Conservation (phyloP, 2,329 filamentous ascomycete genomes). For the Cucurbitaria berberidis region DNA sequence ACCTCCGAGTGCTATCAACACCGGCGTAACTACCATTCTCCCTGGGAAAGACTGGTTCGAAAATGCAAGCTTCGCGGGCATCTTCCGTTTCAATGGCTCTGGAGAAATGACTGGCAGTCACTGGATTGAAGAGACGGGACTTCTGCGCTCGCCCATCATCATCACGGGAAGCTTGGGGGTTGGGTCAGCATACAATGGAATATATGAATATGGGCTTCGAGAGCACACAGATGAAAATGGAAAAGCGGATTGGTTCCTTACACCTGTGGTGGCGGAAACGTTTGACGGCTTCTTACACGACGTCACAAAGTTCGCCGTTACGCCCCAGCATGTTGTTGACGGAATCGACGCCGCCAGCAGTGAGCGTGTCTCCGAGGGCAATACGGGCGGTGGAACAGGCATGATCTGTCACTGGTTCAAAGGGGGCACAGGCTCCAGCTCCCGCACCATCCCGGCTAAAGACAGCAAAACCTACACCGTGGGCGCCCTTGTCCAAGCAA, state of each 20-base stretch:
- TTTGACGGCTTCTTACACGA: constrained; percentile 69
- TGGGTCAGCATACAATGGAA: constrained; percentile 64
- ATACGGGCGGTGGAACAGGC: constrained; percentile 70
- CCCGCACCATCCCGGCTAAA: constrained; percentile 56
- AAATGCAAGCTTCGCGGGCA: constrained; percentile 51
- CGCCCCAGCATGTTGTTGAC: constrained; percentile 59
- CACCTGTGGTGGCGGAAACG: constrained; percentile 67
- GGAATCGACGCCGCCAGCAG: constrained; percentile 60
- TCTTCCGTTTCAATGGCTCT: constrained; percentile 68
- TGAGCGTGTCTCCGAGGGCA: constrained; percentile 65
- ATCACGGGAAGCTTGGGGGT: constrained; percentile 66
- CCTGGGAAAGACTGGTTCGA: constrained; percentile 52
- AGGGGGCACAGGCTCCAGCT: constrained; percentile 69
- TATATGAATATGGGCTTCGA: constrained; percentile 62
- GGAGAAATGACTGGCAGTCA: constrained; percentile 68
- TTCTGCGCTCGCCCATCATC: constrained; percentile 65
- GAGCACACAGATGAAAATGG: constrained; percentile 52
- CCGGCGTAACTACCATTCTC: constrained; percentile 54
- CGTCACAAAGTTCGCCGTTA: constrained; percentile 61
- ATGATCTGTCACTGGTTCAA: constrained; percentile 72
- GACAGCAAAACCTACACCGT: constrained; percentile 60
- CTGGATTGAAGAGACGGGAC: constrained; percentile 67
- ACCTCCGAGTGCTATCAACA: constrained; percentile 44
- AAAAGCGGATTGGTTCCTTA: constrained; percentile 60
- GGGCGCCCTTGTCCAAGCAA: constrained; percentile 68